Evolutionary conservation across 2,329 filamentous ascomycete species (phyloP).

Genomic region (Aspergillus floridensis): DNA sequence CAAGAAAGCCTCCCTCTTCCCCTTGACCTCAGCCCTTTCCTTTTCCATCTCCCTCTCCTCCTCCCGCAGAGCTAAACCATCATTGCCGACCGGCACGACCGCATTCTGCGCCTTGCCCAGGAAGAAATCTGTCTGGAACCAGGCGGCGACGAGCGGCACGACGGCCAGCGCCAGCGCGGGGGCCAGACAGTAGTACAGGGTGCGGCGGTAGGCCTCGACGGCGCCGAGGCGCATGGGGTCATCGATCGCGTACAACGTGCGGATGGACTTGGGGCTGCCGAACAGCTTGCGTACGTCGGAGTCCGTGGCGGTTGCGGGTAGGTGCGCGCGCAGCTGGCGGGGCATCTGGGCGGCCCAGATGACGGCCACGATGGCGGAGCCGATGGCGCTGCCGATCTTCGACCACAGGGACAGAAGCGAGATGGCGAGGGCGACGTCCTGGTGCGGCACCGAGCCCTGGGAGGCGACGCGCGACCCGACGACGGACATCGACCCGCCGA

Average conservation of each 20-base stretch:
- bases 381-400: conserved; percentile 39
- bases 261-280: too few species aligned
- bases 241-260: too few species aligned
- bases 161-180: too few species aligned
- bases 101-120: not conserved
- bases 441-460: conserved; percentile 45
- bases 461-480: conserved; percentile 43
- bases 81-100: not conserved
- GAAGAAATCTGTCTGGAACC: not conserved
- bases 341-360: conserved; percentile 34
- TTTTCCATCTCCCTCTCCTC: not conserved
- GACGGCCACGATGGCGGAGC: conserved; percentile 39
- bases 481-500: conserved; percentile 38
- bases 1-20: not conserved
- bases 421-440: conserved; percentile 43
- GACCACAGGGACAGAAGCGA: conserved; percentile 40
- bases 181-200: too few species aligned
- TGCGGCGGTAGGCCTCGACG: too few species aligned
- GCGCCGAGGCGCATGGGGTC: too few species aligned
- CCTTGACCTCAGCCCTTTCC: not conserved
- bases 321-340: not conserved
- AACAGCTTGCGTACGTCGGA: not conserved
- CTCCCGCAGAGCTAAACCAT: not conserved
- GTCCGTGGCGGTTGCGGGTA: not conserved
- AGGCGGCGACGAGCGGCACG: not conserved